A percentile compares a stretch with the other conserved stretches of the same genome.
Evolutionary conservation across 495 filamentous ascomycete genomes (phyloP).

Genomic region (Podospora tetraspora): DNA sequence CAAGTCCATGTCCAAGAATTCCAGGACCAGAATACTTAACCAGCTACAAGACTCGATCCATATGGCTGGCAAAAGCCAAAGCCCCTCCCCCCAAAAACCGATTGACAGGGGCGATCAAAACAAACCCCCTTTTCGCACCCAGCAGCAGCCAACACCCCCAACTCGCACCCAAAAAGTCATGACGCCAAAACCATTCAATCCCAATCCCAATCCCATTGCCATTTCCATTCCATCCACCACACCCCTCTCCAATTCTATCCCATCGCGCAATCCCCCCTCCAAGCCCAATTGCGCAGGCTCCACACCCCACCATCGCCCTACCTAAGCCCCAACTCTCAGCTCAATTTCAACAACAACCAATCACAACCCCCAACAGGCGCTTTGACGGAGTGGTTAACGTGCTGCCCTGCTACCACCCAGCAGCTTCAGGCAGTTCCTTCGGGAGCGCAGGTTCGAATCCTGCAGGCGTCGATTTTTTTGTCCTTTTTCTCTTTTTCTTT

Average conservation of each 20-base stretch:
- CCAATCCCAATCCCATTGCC: too few relatives aligned
- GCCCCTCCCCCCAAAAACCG: background rate
- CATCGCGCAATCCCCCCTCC: background rate
- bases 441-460: slow-evolving; percentile 30
- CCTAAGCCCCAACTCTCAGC: background rate
- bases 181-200: background rate
- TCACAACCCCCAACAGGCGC: slow-evolving; percentile 13
- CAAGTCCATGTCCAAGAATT: background rate
- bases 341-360: background rate
- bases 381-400: slow-evolving; percentile 15
- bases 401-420: slow-evolving; percentile 8
- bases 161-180: background rate
- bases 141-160: background rate
- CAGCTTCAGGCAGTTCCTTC: slow-evolving; percentile 20
- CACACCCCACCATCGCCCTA: background rate
- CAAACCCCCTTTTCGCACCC: background rate
- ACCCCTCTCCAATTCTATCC: background rate
- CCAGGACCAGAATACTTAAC: too few relatives aligned
- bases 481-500: background rate
- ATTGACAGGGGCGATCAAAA: background rate
- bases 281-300: background rate
- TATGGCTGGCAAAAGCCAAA: background rate
- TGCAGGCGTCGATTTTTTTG: slow-evolving; percentile 21
- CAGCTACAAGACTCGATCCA: background rate
- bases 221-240: background rate